A percentile compares a stretch with the other conserved stretches of the same genome.
Conservation (phyloP, 2,329 filamentous ascomycete genomes). For the Monosporascus sp. region DNA sequence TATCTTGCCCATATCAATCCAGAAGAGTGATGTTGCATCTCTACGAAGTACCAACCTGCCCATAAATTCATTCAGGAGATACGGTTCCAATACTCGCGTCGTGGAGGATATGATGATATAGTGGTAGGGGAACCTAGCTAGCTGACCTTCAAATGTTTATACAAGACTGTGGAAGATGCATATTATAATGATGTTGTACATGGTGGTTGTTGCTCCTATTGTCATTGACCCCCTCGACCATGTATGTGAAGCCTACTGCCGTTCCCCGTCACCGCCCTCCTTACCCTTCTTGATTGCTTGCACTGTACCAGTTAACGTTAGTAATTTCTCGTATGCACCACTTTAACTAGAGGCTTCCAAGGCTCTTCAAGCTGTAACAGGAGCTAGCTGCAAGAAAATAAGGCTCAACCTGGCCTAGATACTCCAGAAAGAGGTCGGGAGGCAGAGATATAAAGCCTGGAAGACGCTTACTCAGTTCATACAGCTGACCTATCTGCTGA, state of each 20-base stretch:
- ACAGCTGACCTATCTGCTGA: conserved; percentile 87
- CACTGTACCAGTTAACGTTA: conserved; percentile 37
- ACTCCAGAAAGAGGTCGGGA: neutral
- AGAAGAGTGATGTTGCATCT: no score
- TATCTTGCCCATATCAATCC: no score
- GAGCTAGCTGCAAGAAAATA: neutral
- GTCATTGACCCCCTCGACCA: neutral
- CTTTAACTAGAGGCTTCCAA: no score
- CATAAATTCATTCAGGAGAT: no score
- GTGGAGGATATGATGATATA: no score
- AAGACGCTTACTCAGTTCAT: conserved; percentile 59
- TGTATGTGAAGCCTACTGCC: neutral
- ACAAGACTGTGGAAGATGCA: no score
- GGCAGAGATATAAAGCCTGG: neutral
- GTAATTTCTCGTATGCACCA: neutral
- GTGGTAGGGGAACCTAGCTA: no score
- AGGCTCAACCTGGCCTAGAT: neutral
- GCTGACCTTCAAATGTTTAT: no score
- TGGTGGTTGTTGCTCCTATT: neutral
- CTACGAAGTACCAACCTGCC: no score
- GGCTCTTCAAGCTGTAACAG: neutral
- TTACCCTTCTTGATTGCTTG: conserved; percentile 57
- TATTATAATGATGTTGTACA: no score
- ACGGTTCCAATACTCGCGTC: no score
- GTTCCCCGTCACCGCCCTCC: conserved; percentile 17